Evolutionary conservation across 164 flowering plant genomes (phyloP).

Genomic region (grape (Vitis vinifera)): DNA sequence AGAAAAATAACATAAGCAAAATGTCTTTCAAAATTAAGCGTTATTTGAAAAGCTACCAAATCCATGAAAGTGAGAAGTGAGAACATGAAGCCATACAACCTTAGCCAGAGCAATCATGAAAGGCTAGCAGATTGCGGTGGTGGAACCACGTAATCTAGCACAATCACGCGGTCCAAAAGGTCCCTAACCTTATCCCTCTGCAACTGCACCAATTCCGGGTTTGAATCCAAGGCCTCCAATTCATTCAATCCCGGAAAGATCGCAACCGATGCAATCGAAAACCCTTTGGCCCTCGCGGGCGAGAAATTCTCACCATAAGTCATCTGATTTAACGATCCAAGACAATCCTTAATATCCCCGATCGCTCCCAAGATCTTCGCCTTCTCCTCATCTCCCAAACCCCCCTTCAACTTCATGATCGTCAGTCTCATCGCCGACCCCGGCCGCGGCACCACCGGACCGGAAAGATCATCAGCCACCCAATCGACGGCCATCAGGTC

Average conservation of each 20-base stretch:
- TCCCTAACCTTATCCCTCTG: slow-evolving; percentile 1
- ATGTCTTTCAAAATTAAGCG: no score
- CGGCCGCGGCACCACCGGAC: slow-evolving; percentile 16
- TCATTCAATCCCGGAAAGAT: slow-evolving; percentile 18
- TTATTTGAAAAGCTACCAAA: no score
- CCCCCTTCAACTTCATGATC: slow-evolving; percentile 57
- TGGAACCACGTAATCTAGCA: slow-evolving; percentile 9
- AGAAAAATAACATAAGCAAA: no score
- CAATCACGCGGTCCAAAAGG: neutral
- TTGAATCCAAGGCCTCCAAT: slow-evolving; percentile 38
- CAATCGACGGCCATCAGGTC: slow-evolving; percentile 81
- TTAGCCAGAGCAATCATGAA: slow-evolving; percentile 10
- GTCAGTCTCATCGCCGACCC: slow-evolving; percentile 48
- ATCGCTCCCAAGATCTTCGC: slow-evolving; percentile 36
- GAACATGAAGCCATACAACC: no score
- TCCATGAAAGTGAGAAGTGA: no score
- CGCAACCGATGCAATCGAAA: slow-evolving; percentile 51
- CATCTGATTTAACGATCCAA: slow-evolving; percentile 33
- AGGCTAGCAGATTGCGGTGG: slow-evolving; percentile 35
- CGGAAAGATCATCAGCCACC: slow-evolving; percentile 33
- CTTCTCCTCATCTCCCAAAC: slow-evolving; percentile 33
- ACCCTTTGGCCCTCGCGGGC: slow-evolving; percentile 74
- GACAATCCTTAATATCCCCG: slow-evolving; percentile 35
- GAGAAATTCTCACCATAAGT: slow-evolving; percentile 71
- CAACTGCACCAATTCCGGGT: slow-evolving; percentile 3